These are phyloP conservation scores for Mucor indicus DNA, from an alignment of 371 early-diverging fungal genomes.

Conservation along the genomic window DNA sequence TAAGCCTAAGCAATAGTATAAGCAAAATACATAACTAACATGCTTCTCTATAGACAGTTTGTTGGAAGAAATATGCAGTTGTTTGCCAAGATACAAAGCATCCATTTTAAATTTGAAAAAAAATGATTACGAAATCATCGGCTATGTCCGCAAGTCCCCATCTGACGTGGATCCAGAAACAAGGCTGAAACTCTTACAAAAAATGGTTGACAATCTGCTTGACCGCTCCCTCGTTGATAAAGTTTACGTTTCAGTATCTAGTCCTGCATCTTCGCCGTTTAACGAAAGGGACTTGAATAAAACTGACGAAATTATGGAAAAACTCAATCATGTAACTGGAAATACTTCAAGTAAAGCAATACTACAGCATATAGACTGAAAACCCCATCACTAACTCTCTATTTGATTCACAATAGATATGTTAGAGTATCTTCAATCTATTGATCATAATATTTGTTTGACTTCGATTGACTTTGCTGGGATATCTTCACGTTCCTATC, in stretches of 20 bases:
- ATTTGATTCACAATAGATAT: constrained; percentile 17
- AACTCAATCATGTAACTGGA: constrained; percentile 17
- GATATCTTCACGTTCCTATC: constrained; percentile 7
- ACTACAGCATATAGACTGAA: constrained; percentile 12
- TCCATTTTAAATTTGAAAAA: constrained; percentile 8
- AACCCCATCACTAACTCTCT: constrained; percentile 11
- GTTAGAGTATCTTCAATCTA: constrained; percentile 13
- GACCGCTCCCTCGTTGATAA: neutral
- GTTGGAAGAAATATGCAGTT: constrained; percentile 6
- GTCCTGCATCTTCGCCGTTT: neutral
- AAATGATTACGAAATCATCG: constrained; percentile 7
- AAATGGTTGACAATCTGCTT: constrained; percentile 7
- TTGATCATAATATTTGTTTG: constrained; percentile 10
- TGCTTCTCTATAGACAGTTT: constrained; percentile 9
- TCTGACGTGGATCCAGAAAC: constrained; percentile 1
- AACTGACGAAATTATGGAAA: constrained; percentile 17
- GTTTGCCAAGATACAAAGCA: constrained; percentile 7
- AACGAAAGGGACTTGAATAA: constrained; percentile 15
- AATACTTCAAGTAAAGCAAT: constrained; percentile 19
- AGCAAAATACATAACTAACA: constrained; percentile 18
- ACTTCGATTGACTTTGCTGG: constrained; percentile 17
- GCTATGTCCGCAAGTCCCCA: constrained; percentile 8
- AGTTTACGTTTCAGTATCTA: constrained; percentile 3
- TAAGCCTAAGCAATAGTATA: constrained; percentile 18
- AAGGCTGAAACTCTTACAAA: constrained; percentile 4